These are phyloP conservation scores for Pythium brassicae DNA, from an alignment of 352 stramenopile genomes.

Conservation along the genomic window DNA sequence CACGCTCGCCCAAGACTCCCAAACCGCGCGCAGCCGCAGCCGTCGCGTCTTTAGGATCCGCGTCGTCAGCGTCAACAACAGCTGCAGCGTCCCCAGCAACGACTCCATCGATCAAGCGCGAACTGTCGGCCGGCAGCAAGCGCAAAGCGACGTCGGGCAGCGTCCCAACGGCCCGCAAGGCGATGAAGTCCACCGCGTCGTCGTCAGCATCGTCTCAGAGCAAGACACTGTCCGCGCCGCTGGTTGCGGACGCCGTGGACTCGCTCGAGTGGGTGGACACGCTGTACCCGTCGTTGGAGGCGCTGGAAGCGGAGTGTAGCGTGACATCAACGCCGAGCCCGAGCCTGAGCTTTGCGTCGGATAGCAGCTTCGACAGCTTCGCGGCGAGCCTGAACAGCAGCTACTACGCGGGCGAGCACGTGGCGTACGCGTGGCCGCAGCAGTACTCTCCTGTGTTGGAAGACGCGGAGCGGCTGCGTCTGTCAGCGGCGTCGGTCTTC, in stretches of 20 bases:
- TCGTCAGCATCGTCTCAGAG: too few relatives aligned
- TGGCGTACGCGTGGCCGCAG: constrained; percentile 11
- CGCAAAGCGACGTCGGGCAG: constrained; percentile 6
- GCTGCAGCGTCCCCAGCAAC: not conserved
- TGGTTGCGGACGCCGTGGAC: constrained; percentile 6
- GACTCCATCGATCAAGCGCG: constrained; percentile 3
- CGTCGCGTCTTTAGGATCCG: not conserved
- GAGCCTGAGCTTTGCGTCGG: constrained; percentile 1
- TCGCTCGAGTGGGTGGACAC: constrained; percentile 55
- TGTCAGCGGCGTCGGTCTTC: constrained; percentile 3
- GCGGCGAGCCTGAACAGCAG: not conserved
- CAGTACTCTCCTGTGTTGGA: constrained; percentile 4
- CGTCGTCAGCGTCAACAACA: not conserved
- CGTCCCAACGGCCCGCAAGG: not conserved
- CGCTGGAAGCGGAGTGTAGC: constrained; percentile 16
- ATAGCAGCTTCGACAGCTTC: not conserved
- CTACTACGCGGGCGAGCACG: constrained; percentile 5
- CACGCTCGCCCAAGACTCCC: constrained; percentile 9
- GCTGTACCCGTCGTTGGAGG: constrained; percentile 58
- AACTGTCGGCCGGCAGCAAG: constrained; percentile 4
- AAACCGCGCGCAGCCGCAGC: constrained; percentile 2
- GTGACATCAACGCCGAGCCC: not conserved
- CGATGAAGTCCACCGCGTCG: not conserved
- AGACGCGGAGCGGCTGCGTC: constrained; percentile 2
- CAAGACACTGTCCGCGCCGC: too few relatives aligned